phyloP scores from a whole-genome alignment of 78 protist species.

The Dictyostelium capitatum region DNA sequence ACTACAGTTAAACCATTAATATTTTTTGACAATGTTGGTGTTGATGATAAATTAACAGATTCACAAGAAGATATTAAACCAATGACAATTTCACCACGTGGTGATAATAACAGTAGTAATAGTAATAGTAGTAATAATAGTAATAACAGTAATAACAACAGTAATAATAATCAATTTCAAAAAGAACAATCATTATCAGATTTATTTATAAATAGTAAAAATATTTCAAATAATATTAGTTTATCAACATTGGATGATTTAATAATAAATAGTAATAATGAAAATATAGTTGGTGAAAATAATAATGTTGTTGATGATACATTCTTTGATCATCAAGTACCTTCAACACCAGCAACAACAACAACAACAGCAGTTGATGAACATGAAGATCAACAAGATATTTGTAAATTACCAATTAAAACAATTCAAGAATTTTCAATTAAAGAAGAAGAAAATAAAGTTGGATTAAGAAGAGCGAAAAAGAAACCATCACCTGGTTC shows the following conservation, averaged over 20 bases:
- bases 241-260: constrained; percentile 2
- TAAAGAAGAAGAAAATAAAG: constrained; percentile 60
- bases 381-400: neutral
- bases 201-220: neutral
- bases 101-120: neutral
- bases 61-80: neutral
- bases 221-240: neutral
- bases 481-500: constrained; percentile 62
- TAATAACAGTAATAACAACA: neutral
- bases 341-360: neutral
- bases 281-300: neutral
- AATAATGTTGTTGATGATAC: neutral
- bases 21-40: neutral
- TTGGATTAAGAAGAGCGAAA: constrained; percentile 75
- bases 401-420: neutral
- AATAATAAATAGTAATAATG: neutral
- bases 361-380: neutral
- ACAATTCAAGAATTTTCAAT: constrained; percentile 41
- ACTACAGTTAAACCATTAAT: neutral
- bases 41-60: constrained; percentile 4
- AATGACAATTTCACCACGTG: constrained; percentile 10
- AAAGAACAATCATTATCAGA: constrained; percentile 29
- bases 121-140: neutral
- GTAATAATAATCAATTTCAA: neutral
- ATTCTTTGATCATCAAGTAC: neutral